Evolutionary conservation across 805 yeast species (phyloP).

Genomic region (Suhomyces canberraensis): DNA sequence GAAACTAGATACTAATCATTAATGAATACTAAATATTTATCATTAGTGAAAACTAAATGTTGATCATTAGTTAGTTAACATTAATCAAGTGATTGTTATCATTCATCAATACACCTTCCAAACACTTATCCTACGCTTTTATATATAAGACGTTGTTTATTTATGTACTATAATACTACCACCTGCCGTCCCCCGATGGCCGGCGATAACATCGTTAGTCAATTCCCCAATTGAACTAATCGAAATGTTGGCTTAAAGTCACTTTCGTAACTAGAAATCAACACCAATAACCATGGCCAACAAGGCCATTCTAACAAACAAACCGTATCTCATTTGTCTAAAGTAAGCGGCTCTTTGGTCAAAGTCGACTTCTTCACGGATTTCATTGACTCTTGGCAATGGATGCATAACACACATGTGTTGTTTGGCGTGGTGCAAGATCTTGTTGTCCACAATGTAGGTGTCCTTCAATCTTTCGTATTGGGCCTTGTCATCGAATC

Average conservation of each 20-base stretch:
- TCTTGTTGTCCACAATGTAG: conserved; percentile 88
- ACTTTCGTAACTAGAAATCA: conserved; percentile 74
- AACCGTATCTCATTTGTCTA: conserved; percentile 99
- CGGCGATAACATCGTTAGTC: neutral
- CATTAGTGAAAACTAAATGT: too few relatives aligned
- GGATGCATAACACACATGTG: conserved; percentile 99
- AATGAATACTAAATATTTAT: too few relatives aligned
- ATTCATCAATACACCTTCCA: too few relatives aligned
- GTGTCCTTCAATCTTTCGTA: conserved; percentile 88
- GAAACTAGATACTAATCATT: too few relatives aligned
- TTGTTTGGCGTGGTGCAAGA: conserved; percentile 88
- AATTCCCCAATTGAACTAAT: conserved; percentile 1
- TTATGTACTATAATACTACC: too few relatives aligned
- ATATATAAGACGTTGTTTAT: too few relatives aligned
- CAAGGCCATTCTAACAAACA: conserved; percentile 97
- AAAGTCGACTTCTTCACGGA: conserved; percentile 96
- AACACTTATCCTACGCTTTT: too few relatives aligned
- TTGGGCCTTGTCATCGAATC: conserved; percentile 73
- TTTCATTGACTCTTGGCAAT: conserved; percentile 94
- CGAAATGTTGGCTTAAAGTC: neutral
- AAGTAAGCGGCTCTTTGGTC: conserved; percentile 99
- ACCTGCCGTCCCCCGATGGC: too few relatives aligned
- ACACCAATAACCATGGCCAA: conserved; percentile 97
- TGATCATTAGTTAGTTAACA: too few relatives aligned
- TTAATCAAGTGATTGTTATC: too few relatives aligned